These are phyloP conservation scores for Chrysoporthe deuterocubensis DNA, from an alignment of 2,329 filamentous ascomycete species.

Conservation along the genomic window DNA sequence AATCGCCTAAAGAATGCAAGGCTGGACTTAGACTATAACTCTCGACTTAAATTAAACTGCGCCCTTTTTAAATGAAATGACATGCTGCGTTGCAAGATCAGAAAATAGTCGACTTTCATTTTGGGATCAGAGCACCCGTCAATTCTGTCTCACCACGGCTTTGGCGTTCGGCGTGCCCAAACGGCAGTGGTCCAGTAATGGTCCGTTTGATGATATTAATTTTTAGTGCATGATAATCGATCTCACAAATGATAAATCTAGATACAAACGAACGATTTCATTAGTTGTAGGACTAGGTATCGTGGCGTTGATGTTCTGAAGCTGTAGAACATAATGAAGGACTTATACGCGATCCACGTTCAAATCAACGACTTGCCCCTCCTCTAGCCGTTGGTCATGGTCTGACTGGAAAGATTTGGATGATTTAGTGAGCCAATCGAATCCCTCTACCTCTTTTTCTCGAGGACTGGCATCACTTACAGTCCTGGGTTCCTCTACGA, in stretches of 20 bases:
- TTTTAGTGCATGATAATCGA: not conserved
- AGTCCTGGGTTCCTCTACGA: constrained; percentile 12
- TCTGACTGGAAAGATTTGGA: not conserved
- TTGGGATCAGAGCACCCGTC: no score
- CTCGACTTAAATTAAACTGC: no score
- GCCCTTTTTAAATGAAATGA: no score
- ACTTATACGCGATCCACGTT: not conserved
- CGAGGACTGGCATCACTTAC: not conserved
- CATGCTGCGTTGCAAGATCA: no score
- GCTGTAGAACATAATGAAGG: not conserved
- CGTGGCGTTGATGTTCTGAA: not conserved
- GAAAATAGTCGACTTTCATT: no score
- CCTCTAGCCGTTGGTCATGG: not conserved
- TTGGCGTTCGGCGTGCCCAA: no score
- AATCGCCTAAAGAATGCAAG: no score
- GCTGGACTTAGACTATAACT: no score
- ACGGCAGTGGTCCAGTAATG: not conserved
- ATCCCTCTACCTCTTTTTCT: not conserved
- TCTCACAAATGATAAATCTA: not conserved
- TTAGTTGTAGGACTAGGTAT: not conserved
- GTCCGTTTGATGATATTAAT: not conserved
- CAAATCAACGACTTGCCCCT: not conserved
- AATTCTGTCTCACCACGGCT: no score
- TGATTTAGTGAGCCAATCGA: constrained; percentile 9
- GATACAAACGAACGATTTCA: not conserved